Evolutionary conservation across 1,139 yeast genomes (phyloP).

Genomic region (Taphrina wiesneri): DNA sequence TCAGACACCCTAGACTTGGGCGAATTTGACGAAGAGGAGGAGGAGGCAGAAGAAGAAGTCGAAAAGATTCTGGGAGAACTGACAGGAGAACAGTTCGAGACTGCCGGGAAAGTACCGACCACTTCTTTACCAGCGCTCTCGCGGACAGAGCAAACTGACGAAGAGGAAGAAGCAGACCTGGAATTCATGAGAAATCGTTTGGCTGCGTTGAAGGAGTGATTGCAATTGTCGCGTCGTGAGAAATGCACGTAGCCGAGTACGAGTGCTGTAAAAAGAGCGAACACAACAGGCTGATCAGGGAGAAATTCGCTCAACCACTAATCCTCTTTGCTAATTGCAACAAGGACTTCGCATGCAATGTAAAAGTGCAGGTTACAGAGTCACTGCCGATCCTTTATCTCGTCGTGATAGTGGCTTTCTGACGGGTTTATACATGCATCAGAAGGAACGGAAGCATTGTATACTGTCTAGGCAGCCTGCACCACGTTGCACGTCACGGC

Average conservation of each 20-base stretch:
- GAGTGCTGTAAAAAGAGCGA: background rate
- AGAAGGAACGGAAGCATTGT: too few relatives aligned
- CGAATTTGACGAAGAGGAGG: conserved; percentile 66
- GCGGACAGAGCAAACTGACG: conserved; percentile 42
- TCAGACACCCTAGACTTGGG: conserved; percentile 80
- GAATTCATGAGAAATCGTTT: conserved; percentile 87
- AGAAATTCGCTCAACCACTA: too few relatives aligned
- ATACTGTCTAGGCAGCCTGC: too few relatives aligned
- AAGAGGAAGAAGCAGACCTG: conserved; percentile 69
- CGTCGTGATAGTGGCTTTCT: too few relatives aligned
- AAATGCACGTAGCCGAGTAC: background rate
- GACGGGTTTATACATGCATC: too few relatives aligned
- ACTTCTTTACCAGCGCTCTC: conserved; percentile 29
- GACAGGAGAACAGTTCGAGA: conserved; percentile 47
- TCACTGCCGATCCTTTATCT: too few relatives aligned
- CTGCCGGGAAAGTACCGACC: conserved; percentile 50
- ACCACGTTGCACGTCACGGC: too few relatives aligned
- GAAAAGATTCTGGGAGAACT: conserved; percentile 58
- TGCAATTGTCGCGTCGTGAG: background rate
- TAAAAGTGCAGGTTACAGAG: too few relatives aligned
- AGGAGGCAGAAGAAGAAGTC: conserved; percentile 71
- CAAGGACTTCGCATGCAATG: too few relatives aligned
- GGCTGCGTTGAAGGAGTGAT: conserved; percentile 74
- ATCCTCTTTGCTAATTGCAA: too few relatives aligned
- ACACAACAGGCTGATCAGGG: too few relatives aligned